Evolutionary conservation across 495 filamentous ascomycete genomes (phyloP).

Genomic region (Geoglossum glabrum): DNA sequence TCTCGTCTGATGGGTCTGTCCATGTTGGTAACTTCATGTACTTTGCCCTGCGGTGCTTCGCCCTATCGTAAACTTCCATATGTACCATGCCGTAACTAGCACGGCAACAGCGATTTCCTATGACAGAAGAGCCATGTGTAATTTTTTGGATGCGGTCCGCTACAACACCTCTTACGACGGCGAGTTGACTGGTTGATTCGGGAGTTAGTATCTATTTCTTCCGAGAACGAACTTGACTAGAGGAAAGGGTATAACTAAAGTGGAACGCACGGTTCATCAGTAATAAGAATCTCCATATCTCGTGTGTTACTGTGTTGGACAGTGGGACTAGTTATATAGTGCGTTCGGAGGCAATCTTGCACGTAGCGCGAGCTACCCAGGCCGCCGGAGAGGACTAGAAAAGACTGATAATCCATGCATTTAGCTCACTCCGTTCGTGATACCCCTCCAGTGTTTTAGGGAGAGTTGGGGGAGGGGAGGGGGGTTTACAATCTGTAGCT

Average conservation of each 20-base stretch:
- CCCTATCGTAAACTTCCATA: constrained; percentile 24
- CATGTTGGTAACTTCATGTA: no score
- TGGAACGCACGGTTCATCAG: constrained; percentile 29
- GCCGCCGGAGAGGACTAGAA: constrained; percentile 42
- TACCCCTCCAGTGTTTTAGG: no score
- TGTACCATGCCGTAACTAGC: constrained; percentile 35
- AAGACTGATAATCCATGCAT: constrained; percentile 15
- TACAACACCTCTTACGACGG: constrained; percentile 34
- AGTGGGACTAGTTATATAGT: constrained; percentile 5
- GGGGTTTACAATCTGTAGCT: constrained; percentile 30
- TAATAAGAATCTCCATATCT: constrained; percentile 25
- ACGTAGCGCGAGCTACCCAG: constrained; percentile 47
- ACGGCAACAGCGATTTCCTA: constrained; percentile 29
- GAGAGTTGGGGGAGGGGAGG: no score
- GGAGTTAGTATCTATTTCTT: no score
- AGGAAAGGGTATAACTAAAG: no score
- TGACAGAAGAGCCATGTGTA: constrained; percentile 21
- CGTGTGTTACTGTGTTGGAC: constrained; percentile 16
- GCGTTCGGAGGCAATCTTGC: constrained; percentile 9
- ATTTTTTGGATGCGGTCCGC: constrained; percentile 32
- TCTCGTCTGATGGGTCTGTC: constrained; percentile 25
- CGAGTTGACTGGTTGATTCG: constrained; percentile 26
- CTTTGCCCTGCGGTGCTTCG: constrained; percentile 23
- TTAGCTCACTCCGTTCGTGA: no score
- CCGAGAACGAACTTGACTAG: no score